Base-by-base conservation (phyloP, 345 rosid genomes). In the Melaleuca quinquenervia region DNA sequence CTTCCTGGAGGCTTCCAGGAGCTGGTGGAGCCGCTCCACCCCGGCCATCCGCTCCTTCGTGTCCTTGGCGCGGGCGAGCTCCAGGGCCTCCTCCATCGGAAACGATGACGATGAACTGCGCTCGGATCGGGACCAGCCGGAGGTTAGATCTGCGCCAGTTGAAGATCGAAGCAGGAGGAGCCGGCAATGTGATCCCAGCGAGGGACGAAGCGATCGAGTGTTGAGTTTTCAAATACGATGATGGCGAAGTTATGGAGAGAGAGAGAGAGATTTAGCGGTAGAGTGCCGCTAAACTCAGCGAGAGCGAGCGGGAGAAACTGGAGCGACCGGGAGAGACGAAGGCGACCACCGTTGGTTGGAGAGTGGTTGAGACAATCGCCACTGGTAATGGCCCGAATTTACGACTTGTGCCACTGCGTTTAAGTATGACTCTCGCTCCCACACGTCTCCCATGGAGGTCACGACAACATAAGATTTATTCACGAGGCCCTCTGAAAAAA, bases 1-100 rank as follows among this genome's bases (percentile, higher is more conserved):
- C 93, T 91, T 94, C 83, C 97, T 86, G 83, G 96, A 94, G 87
- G 96, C 95, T 91, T 97, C 99, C 1, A 97, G 97, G 52, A 93
- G 96, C 89, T 96, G 95, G 90, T 94, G 95, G 16, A 97, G 94
- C 24, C 98, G 91, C 91, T 97, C 99, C 60, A 97, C 99, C 32
- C 96, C 99, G 6, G 99, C 99, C 99, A 97, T 97, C 90, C 99
- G 91, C 94, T 96, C 99, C 87, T 97, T 97, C 3, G 99, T 95
- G 89, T 96, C 99, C 91, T 97, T 97, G 54, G 99, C 95, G n/a
- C 99, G 95, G 86, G 96, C 99, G 90, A 94, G 93, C 89, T 97
- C 99, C 85, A 97, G 85, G 55, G 97, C 99, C 93, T 94, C 99
- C 93, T 97, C 99, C 99, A 97, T 97, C 32, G 62, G 60, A 86